Base-by-base conservation (phyloP, 352 stramenopile species). In the Phytophthora syringae region DNA sequence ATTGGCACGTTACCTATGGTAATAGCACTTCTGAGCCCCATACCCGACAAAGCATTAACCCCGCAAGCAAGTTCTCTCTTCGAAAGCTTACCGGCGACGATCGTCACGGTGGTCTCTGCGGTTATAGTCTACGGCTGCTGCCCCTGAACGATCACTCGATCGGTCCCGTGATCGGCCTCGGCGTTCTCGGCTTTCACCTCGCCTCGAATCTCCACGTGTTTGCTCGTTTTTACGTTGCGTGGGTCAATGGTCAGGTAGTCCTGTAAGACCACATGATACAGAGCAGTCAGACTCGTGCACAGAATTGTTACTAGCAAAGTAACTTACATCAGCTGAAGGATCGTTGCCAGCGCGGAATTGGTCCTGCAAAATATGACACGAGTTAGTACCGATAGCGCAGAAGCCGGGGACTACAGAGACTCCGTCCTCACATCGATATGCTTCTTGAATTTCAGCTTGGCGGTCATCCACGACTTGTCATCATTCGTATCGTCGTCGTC, bases 361-460 rank as follows among this genome's bases (percentile, higher is more conserved):
- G 25, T 94, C 86, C 85, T 94, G 50, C 18, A 34, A 54, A 42
- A 22, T 18, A 9, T n/a, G 36, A 42, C 15, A 20, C 40, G 18
- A n/a, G 28, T 51, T 44, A 68, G 32, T 28, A 45, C 5, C 27
- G 18, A 22, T 22, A 30, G 16, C 16, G 0, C 32, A 30, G 10
- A 48, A 25, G 4, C 16, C n/a, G 11, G 18, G 3, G 18, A 25
- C n/a, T 27, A 12, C 12, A 18, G 9, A 24, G 11, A 22, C 18
- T 45, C n/a, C 39, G 18, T 16, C 16, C 64, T 60, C 80, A 94
- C 88, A 58, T 96, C 89, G 28, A 95, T 93, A 66, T 96, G 89
- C 49, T 94, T 94, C 60, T 90, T 92, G 68, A 95, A 95, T 72
- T 93, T 93, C 44, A 96, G 80, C 67, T 95, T 92, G n/a, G 84